Evolutionary conservation across 2,329 filamentous ascomycete species (phyloP).

Genomic region (Setomelanomma holmii): DNA sequence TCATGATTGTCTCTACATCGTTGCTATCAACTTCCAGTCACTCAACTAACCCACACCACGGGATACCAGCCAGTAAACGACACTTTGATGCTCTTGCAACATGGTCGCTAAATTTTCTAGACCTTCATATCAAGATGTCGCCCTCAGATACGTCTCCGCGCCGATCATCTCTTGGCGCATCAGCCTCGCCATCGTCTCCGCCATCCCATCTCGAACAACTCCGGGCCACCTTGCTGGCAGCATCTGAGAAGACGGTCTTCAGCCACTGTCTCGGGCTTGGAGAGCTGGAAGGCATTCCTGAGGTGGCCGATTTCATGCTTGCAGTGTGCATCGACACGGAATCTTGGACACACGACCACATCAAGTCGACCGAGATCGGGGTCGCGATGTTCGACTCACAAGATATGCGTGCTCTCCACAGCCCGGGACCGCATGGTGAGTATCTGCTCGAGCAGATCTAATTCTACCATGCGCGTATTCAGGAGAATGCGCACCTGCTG

Average conservation of each 20-base stretch:
- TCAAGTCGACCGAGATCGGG: constrained; percentile 20
- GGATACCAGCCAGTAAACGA: too few species aligned
- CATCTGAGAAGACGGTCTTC: constrained; percentile 1
- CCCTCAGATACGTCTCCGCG: too few species aligned
- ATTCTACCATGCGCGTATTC: constrained; percentile 23
- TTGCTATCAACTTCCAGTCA: too few species aligned
- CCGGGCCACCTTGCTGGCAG: background rate
- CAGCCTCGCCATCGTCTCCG: too few species aligned
- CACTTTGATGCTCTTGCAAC: too few species aligned
- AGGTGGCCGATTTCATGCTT: constrained; percentile 6
- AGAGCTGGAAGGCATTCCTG: constrained; percentile 1
- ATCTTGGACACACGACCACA: constrained; percentile 11
- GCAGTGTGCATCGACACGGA: constrained; percentile 19
- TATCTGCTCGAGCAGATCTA: constrained; percentile 19
- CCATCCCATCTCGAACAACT: constrained; percentile 1
- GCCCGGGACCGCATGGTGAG: constrained; percentile 11
- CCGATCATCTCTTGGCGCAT: too few species aligned
- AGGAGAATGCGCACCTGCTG: constrained; percentile 13
- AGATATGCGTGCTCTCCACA: constrained; percentile 6
- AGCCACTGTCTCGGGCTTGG: constrained; percentile 5
- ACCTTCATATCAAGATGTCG: too few species aligned
- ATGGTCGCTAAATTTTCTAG: too few species aligned
- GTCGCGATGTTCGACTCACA: constrained; percentile 15
- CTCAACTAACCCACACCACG: too few species aligned
- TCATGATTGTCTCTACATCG: too few species aligned